Conservation (phyloP, 2,329 filamentous ascomycete species). For the Calonectria fujianensis region DNA sequence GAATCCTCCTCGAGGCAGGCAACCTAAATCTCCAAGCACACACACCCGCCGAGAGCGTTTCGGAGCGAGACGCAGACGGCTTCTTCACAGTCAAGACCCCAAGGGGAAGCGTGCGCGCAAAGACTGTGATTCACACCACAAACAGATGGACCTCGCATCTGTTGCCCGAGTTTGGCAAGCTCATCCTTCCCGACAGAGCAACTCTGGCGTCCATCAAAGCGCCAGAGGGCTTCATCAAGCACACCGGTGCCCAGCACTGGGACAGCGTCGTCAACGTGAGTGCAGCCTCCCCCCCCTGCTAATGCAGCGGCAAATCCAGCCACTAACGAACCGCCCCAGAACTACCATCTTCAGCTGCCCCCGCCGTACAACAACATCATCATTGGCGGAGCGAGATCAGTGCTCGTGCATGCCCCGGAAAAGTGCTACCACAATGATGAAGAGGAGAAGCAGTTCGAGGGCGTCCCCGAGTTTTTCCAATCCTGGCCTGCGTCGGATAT, state of each 20-base stretch:
- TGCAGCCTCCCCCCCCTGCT: not conserved
- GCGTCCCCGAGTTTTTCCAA: slow-evolving; percentile 34
- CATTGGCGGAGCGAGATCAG: slow-evolving; percentile 32
- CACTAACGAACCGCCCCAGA: slow-evolving; percentile 26
- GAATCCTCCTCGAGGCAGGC: slow-evolving; percentile 32
- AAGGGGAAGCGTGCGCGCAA: slow-evolving; percentile 30
- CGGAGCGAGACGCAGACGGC: slow-evolving; percentile 27
- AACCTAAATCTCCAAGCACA: slow-evolving; percentile 36
- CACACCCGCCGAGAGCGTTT: slow-evolving; percentile 34
- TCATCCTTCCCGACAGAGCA: slow-evolving; percentile 33
- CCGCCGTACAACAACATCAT: slow-evolving; percentile 39
- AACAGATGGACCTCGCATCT: slow-evolving; percentile 40
- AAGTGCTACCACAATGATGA: slow-evolving; percentile 35
- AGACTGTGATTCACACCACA: slow-evolving; percentile 31
- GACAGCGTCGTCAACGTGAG: slow-evolving; percentile 36
- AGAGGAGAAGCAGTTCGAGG: slow-evolving; percentile 34
- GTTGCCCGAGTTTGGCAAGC: slow-evolving; percentile 33
- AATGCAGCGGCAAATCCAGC: not conserved
- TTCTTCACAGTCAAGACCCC: slow-evolving; percentile 37
- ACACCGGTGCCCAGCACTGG: slow-evolving; percentile 41
- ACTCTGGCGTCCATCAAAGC: slow-evolving; percentile 32
- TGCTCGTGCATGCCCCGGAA: slow-evolving; percentile 31
- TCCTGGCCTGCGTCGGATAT: slow-evolving; percentile 30
- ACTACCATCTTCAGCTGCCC: slow-evolving; percentile 38
- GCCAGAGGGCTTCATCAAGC: slow-evolving; percentile 37